Evolutionary conservation across 2,329 filamentous ascomycete species (phyloP).

Genomic region (Monilinia fructicola): DNA sequence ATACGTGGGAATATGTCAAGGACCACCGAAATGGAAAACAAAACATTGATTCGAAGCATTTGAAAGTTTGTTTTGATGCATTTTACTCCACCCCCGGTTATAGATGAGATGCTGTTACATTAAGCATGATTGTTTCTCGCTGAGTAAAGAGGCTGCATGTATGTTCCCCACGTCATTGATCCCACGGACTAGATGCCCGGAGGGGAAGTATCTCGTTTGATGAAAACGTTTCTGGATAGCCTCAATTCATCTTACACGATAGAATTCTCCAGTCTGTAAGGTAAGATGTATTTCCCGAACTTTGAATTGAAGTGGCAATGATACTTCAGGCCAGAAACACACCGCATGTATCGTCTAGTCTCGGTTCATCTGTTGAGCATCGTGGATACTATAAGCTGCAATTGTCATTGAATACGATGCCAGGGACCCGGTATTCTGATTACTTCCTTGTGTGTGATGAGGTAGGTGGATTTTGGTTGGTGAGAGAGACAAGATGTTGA

Average conservation of each 20-base stretch:
- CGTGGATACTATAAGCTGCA: neutral
- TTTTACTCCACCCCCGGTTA: neutral
- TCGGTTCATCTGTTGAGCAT: neutral
- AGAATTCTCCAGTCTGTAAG: neutral
- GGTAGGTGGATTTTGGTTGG: neutral
- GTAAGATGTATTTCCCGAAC: neutral
- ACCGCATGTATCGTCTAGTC: neutral
- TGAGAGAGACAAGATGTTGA: neutral
- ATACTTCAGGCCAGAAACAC: neutral
- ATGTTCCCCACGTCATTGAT: neutral
- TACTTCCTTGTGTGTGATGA: neutral
- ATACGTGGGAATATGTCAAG: neutral
- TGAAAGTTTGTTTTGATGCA: neutral
- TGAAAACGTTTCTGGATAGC: neutral
- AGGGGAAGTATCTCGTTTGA: neutral
- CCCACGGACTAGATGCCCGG: neutral
- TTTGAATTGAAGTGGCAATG: neutral
- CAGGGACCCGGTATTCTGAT: conserved; percentile 1
- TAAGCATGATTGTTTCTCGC: neutral
- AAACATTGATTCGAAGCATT: neutral
- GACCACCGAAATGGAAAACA: too few relatives aligned
- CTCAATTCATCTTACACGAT: neutral
- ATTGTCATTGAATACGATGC: neutral
- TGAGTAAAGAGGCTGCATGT: conserved; percentile 1
- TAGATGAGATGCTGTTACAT: neutral